A percentile compares a stretch with the other conserved stretches of the same genome.
Conservation (phyloP, 2,329 filamentous ascomycete species). For the Penicillium corylophilum region DNA sequence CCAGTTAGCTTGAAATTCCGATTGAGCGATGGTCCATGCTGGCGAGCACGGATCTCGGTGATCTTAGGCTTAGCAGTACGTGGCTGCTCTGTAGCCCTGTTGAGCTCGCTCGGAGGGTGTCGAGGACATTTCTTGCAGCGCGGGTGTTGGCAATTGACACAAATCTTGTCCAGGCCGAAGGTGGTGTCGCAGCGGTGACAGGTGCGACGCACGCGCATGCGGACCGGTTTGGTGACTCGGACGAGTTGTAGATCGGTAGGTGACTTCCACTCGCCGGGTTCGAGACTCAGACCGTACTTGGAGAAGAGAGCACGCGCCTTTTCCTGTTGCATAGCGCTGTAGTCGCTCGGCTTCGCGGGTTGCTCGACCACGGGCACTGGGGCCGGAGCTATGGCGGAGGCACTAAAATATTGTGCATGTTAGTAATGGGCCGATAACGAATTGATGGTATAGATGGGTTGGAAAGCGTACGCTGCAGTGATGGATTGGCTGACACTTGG, state of each 20-base stretch:
- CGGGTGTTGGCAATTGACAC: slow-evolving; percentile 72
- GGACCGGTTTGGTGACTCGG: slow-evolving; percentile 47
- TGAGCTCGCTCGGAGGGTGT: slow-evolving; percentile 65
- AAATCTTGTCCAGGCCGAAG: slow-evolving; percentile 72
- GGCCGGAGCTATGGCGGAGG: slow-evolving; percentile 1
- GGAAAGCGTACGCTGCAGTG: slow-evolving; percentile 18
- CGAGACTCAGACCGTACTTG: slow-evolving; percentile 48
- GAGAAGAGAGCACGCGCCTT: slow-evolving; percentile 47
- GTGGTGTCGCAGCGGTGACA: slow-evolving; percentile 78
- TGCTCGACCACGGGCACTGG: slow-evolving; percentile 10
- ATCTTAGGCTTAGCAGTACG: slow-evolving; percentile 39
- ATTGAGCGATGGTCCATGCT: slow-evolving; percentile 41
- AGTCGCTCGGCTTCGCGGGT: slow-evolving; percentile 29
- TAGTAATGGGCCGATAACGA: neutral
- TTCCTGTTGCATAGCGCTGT: slow-evolving; percentile 42
- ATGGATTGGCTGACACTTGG: slow-evolving; percentile 17
- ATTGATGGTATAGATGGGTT: neutral
- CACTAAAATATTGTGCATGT: neutral
- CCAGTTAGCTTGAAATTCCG: slow-evolving; percentile 29
- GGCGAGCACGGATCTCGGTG: slow-evolving; percentile 29
- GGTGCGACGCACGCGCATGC: slow-evolving; percentile 53
- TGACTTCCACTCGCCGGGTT: slow-evolving; percentile 44
- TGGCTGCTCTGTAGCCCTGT: slow-evolving; percentile 52
- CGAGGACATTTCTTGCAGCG: slow-evolving; percentile 79
- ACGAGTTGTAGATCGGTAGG: slow-evolving; percentile 35